Percentiles rank a stretch among this genome's conserved stretches.
Conservation (phyloP, 345 rosid species). For the Salix koriyanagi region DNA sequence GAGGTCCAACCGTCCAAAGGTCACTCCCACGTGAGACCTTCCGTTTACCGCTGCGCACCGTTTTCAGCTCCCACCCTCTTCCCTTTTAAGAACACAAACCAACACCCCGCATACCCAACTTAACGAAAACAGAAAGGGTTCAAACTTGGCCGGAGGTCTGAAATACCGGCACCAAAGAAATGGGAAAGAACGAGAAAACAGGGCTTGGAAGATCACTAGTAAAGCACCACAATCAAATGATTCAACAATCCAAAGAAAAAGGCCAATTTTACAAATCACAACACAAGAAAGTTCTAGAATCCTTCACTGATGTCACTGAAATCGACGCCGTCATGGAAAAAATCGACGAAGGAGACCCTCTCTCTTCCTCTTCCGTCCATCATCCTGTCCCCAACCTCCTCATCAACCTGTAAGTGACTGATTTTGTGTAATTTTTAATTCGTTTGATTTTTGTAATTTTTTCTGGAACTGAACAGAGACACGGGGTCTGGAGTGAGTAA, state of each 20-base stretch:
- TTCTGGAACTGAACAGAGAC: constrained; percentile 41
- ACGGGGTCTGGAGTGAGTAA: constrained; percentile 41
- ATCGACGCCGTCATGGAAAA: constrained; percentile 80
- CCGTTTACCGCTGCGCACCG: no score
- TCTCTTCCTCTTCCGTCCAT: constrained; percentile 25
- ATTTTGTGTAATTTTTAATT: neutral
- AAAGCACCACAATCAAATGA: constrained; percentile 89
- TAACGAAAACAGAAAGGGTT: neutral
- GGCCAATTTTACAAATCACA: constrained; percentile 51
- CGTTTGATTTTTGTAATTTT: neutral
- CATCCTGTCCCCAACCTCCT: constrained; percentile 44
- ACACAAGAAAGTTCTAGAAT: constrained; percentile 72
- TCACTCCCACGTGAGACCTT: no score
- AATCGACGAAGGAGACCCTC: constrained; percentile 60
- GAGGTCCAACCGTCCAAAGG: no score
- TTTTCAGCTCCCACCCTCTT: no score
- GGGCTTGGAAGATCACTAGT: constrained; percentile 73
- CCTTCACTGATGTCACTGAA: constrained; percentile 70
- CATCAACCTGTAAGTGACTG: constrained; percentile 51
- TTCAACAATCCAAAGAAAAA: constrained; percentile 74
- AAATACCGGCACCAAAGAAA: neutral
- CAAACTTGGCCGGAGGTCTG: neutral
- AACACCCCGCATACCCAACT: no score
- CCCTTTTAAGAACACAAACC: no score
- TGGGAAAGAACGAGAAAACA: constrained; percentile 84